Conservation (phyloP, 345 rosid species). For the Arabis alpina region DNA sequence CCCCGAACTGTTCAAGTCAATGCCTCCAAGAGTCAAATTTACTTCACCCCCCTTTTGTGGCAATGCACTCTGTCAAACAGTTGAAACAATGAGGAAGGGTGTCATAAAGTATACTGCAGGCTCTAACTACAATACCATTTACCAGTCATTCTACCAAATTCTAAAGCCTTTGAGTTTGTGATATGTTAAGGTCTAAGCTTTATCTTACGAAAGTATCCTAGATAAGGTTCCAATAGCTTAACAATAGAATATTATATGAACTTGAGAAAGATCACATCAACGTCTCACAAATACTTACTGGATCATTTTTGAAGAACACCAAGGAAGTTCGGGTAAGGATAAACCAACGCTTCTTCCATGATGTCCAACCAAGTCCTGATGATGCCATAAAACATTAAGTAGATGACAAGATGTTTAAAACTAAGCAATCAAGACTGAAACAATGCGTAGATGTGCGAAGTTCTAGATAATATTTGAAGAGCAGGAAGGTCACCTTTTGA, state of each 20-base stretch:
- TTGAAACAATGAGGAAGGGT: slow-evolving; percentile 27
- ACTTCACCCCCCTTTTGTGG: slow-evolving; percentile 97
- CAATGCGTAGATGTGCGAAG: background rate
- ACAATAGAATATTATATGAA: background rate
- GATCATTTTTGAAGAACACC: slow-evolving; percentile 96
- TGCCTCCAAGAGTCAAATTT: slow-evolving; percentile 94
- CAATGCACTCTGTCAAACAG: slow-evolving; percentile 67
- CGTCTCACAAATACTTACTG: slow-evolving; percentile 60
- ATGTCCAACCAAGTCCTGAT: slow-evolving; percentile 96
- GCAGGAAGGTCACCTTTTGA: slow-evolving; percentile 68
- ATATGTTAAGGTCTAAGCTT: background rate
- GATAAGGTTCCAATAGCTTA: background rate
- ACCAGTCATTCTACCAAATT: background rate
- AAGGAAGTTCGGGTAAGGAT: slow-evolving; percentile 91
- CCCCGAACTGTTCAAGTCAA: slow-evolving; percentile 95
- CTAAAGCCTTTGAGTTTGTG: background rate
- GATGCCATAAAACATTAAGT: background rate
- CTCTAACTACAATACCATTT: background rate
- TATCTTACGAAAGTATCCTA: background rate
- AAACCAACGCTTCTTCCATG: slow-evolving; percentile 99
- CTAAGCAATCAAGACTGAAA: slow-evolving; percentile 21
- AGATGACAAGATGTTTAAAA: background rate
- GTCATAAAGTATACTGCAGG: background rate
- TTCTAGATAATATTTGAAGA: background rate
- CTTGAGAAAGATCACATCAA: slow-evolving; percentile 5